These are phyloP conservation scores for Dioszegia hungarica DNA, from an alignment of 768 basidiomycete species.

Conservation along the genomic window DNA sequence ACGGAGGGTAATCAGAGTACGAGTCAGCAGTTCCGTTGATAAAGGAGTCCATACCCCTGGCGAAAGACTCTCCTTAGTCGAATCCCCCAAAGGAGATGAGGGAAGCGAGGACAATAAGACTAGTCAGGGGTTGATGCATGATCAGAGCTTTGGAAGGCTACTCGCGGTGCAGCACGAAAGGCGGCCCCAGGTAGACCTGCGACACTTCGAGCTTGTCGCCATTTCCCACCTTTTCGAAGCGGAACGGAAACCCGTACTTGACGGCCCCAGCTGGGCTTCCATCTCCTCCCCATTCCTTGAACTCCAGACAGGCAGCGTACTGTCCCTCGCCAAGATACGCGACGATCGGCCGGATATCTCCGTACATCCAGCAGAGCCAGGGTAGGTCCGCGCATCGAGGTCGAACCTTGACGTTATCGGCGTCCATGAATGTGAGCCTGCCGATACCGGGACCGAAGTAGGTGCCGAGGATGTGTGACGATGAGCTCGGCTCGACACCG, in stretches of 20 bases:
- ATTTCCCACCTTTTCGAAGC: background rate
- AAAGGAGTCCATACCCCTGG: too few species aligned
- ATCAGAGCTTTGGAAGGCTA: too few species aligned
- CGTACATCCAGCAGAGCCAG: background rate
- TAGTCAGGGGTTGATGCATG: too few species aligned
- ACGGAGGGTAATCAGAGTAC: too few species aligned
- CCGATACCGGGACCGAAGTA: background rate
- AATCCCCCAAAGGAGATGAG: too few species aligned
- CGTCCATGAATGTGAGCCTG: background rate
- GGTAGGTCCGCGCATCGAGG: background rate
- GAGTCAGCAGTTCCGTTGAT: too few species aligned
- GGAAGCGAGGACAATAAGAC: too few species aligned
- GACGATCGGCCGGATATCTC: background rate
- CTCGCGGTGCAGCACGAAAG: too few species aligned
- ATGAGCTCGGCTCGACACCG: background rate
- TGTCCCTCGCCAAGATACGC: background rate
- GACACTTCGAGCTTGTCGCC: too few species aligned
- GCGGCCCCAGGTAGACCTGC: too few species aligned
- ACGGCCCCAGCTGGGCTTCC: background rate
- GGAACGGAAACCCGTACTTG: background rate
- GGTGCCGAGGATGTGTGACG: background rate
- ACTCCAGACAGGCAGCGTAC: conserved; percentile 2
- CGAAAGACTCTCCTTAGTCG: too few species aligned
- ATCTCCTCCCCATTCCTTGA: background rate
- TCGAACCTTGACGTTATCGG: background rate